phyloP scores from a whole-genome alignment of 352 stramenopile genomes.

The Phytophthora citrophthora region DNA sequence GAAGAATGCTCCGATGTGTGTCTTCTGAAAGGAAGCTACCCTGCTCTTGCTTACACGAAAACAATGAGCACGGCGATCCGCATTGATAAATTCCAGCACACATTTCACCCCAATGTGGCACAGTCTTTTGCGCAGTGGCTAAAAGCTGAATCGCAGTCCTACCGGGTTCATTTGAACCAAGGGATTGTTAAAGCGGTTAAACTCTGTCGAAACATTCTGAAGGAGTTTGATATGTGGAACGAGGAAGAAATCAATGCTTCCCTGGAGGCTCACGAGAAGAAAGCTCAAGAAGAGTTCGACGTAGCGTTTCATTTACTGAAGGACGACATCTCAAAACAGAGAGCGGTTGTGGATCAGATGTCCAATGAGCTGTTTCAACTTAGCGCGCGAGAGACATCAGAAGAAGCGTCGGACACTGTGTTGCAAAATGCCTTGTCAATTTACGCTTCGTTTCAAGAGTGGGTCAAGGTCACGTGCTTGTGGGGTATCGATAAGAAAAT shows the following conservation, averaged over 20 bases:
- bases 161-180: slow-evolving; percentile 28
- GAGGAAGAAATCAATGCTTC: slow-evolving; percentile 26
- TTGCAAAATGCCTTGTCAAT: background rate
- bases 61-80: slow-evolving; percentile 19
- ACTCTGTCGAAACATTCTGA: slow-evolving; percentile 26
- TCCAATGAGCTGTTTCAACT: slow-evolving; percentile 24
- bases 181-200: slow-evolving; percentile 11
- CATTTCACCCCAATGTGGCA: slow-evolving; percentile 4
- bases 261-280: slow-evolving; percentile 8
- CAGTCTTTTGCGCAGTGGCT: slow-evolving; percentile 33
- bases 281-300: slow-evolving; percentile 15
- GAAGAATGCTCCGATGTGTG: slow-evolving; percentile 13
- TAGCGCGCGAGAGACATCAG: background rate
- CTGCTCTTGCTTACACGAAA: slow-evolving; percentile 26
- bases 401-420: background rate
- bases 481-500: slow-evolving; percentile 24
- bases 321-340: slow-evolving; percentile 20
- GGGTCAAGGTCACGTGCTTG: slow-evolving; percentile 10
- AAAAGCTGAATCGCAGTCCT: slow-evolving; percentile 21
- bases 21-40: slow-evolving; percentile 50
- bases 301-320: background rate
- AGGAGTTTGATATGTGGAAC: slow-evolving; percentile 41
- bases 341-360: slow-evolving; percentile 7
- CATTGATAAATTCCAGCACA: background rate
- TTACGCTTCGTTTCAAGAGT: slow-evolving; percentile 26